These are phyloP conservation scores for Phytophthora rubi DNA, from an alignment of 352 stramenopile genomes.

Conservation along the genomic window DNA sequence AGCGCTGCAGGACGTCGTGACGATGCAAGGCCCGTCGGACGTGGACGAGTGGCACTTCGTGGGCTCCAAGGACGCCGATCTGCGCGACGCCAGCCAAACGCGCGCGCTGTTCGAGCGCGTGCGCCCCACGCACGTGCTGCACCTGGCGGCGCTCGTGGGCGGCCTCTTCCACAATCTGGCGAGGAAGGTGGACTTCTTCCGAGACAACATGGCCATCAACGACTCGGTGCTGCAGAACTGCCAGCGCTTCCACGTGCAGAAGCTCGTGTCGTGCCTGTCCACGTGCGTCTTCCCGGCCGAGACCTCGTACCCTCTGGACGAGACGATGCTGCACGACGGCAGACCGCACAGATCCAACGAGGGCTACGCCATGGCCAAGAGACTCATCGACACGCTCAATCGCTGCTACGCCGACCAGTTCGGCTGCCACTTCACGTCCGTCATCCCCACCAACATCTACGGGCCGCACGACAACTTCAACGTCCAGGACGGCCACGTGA, in stretches of 20 bases:
- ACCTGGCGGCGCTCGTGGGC: constrained; percentile 96
- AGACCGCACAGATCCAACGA: constrained; percentile 82
- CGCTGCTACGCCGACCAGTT: constrained; percentile 97
- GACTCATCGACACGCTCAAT: constrained; percentile 99
- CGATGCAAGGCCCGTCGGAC: constrained; percentile 10
- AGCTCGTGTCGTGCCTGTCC: constrained; percentile 98
- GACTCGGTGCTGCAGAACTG: constrained; percentile 98
- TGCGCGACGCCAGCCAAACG: constrained; percentile 85
- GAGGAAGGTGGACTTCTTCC: constrained; percentile 98
- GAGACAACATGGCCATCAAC: constrained; percentile 99
- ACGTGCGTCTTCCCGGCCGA: constrained; percentile 99
- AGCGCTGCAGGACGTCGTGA: constrained; percentile 74
- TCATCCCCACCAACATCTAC: constrained; percentile 99
- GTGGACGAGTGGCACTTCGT: constrained; percentile 94
- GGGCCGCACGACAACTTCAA: constrained; percentile 98
- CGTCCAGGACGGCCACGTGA: constrained; percentile 97
- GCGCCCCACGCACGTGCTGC: constrained; percentile 96
- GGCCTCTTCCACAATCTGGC: constrained; percentile 87
- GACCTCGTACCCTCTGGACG: constrained; percentile 98
- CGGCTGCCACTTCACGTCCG: constrained; percentile 97
- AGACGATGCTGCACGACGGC: constrained; percentile 96
- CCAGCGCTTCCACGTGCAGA: constrained; percentile 82
- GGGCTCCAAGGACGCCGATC: constrained; percentile 94
- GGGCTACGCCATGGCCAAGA: constrained; percentile 98
- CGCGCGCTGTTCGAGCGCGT: constrained; percentile 94